These are phyloP conservation scores for Pythium periplocum DNA, from an alignment of 352 stramenopile genomes.

Conservation along the genomic window DNA sequence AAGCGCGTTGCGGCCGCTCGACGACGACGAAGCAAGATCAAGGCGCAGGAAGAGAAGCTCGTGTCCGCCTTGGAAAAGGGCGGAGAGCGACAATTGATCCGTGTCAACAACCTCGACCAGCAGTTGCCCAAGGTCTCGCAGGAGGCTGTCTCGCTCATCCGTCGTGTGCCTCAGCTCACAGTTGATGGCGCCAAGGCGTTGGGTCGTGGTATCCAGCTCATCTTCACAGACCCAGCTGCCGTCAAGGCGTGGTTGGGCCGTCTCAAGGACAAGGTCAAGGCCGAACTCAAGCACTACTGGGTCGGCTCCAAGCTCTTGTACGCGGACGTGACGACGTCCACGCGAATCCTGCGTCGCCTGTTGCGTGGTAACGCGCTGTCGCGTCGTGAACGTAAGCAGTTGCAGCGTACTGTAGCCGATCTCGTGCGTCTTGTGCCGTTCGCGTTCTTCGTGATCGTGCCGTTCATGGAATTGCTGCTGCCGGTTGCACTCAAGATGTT, in stretches of 20 bases:
- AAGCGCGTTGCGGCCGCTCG: conserved; percentile 73
- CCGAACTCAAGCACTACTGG: conserved; percentile 96
- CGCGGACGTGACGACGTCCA: conserved; percentile 93
- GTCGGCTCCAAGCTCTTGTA: conserved; percentile 96
- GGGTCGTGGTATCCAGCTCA: conserved; percentile 48
- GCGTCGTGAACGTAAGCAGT: conserved; percentile 94
- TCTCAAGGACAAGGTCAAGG: conserved; percentile 80
- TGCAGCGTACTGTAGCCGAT: conserved; percentile 95
- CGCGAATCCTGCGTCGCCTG: conserved; percentile 88
- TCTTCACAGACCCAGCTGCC: conserved; percentile 53
- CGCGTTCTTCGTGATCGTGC: conserved; percentile 96
- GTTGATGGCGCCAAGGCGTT: conserved; percentile 47
- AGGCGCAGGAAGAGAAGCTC: conserved; percentile 73
- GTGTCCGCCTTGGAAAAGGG: conserved; percentile 75
- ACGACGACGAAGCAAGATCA: conserved; percentile 73
- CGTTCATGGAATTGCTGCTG: conserved; percentile 98
- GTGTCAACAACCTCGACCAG: conserved; percentile 73
- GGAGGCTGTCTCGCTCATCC: conserved; percentile 59
- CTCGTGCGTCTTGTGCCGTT: conserved; percentile 97
- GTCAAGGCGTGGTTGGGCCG: conserved; percentile 58
- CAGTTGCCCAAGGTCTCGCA: conserved; percentile 71
- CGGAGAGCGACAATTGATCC: conserved; percentile 71
- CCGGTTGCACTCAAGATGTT: conserved; percentile 97
- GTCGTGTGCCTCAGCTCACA: conserved; percentile 61
- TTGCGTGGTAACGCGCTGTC: conserved; percentile 92